Base-by-base conservation (phyloP, 345 rosid genomes). In the Lumnitzera racemosa region DNA sequence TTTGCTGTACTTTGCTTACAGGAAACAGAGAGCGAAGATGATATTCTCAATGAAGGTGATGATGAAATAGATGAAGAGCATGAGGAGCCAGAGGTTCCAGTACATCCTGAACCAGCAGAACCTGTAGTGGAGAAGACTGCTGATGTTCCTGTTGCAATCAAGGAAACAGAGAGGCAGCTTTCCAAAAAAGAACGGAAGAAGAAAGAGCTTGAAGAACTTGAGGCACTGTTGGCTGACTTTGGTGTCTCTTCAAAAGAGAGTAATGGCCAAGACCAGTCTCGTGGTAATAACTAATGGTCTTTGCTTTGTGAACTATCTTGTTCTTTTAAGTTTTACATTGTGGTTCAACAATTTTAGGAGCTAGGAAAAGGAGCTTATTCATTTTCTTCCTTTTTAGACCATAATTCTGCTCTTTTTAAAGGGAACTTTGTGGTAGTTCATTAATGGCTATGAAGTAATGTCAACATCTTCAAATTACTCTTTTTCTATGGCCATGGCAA, bases 21-120 rank as follows among this genome's bases (percentile, higher is more conserved):
- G 97, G 96, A 90, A 55, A 80, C 83, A 68, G 97, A 85, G 64
- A 90, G 92, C 56, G 97, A 90, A 62, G 97, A 90, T 57, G 96
- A 87, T 25, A 67, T 77, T 67, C 77, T 85, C 53, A 87, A 81
- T 49, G 96, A 84, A 65, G 89, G 88, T 61, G 90, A 87, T 80
- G 96, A 85, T 56, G 95, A 87, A 20, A 70, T 79, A 29, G 96
- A 87, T 57, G 95, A 87, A 59, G 89, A 85, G 48, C 84, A 81
- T 49, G 94, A 83, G 6, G 97, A 82, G 70, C 72, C 74, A 10
- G 89, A 84, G 53, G 69, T 58, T 53, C 74, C 74, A 24, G 76
- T 63, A 31, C 78, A 53, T 6, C 64, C 58, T 66, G 95, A 83
- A 72, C 82, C 82, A 67, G 95, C 82, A 67, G 95, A 83, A 72